Evolutionary conservation across 2,329 filamentous ascomycete genomes (phyloP).

Genomic region (Colletotrichum sp.): DNA sequence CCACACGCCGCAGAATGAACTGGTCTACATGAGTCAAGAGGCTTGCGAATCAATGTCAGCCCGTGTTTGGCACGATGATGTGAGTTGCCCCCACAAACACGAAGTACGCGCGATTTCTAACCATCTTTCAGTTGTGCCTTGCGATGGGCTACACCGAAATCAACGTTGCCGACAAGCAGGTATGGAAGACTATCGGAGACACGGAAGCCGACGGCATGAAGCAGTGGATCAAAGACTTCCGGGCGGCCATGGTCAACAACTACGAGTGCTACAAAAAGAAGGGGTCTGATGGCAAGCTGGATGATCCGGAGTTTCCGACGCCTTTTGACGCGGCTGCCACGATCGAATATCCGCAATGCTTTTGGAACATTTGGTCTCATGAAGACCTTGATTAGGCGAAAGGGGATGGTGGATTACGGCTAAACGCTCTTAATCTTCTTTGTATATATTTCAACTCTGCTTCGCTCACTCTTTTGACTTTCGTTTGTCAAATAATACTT

Average conservation of each 20-base stretch:
- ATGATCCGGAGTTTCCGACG: background rate
- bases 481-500: background rate
- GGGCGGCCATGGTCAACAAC: background rate
- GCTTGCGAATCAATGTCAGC: background rate
- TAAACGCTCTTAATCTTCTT: background rate
- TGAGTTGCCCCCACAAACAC: background rate
- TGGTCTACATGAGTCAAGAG: background rate
- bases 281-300: background rate
- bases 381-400: background rate
- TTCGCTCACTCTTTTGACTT: background rate
- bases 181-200: background rate
- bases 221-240: background rate
- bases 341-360: background rate
- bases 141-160: background rate
- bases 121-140: background rate
- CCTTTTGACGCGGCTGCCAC: background rate
- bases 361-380: background rate
- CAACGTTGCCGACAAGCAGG: background rate
- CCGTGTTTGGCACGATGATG: background rate
- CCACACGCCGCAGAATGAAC: background rate
- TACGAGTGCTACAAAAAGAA: background rate
- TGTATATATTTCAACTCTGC: background rate
- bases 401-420: background rate
- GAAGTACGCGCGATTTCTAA: background rate
- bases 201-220: slow-evolving; percentile 17